Conservation (phyloP, 2,329 filamentous ascomycete species). For the Curvularia lunata region DNA sequence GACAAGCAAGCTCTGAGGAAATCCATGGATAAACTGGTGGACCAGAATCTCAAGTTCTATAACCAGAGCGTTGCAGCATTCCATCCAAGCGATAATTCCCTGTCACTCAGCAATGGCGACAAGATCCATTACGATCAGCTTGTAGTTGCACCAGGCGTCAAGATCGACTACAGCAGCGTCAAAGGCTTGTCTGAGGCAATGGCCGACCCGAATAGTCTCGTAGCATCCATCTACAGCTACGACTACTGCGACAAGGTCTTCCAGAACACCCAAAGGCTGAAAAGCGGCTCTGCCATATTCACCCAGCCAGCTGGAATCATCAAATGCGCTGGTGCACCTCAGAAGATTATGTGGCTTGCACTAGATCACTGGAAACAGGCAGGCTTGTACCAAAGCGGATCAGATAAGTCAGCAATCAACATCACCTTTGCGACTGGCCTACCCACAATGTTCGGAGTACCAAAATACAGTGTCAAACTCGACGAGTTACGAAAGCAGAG, state of each 20-base stretch:
- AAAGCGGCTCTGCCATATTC: constrained; percentile 47
- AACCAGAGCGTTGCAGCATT: constrained; percentile 59
- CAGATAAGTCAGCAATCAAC: constrained; percentile 41
- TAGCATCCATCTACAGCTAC: constrained; percentile 50
- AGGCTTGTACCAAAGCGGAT: constrained; percentile 38
- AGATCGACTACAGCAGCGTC: constrained; percentile 39
- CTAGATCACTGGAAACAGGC: constrained; percentile 47
- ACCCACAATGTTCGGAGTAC: constrained; percentile 50
- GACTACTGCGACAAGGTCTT: constrained; percentile 49
- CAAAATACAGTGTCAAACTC: constrained; percentile 44
- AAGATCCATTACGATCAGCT: constrained; percentile 68
- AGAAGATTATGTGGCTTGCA: constrained; percentile 53
- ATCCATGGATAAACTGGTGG: constrained; percentile 59
- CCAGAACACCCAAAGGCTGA: constrained; percentile 39
- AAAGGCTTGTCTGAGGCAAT: constrained; percentile 47
- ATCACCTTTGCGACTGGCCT: constrained; percentile 50
- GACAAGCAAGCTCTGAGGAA: constrained; percentile 63
- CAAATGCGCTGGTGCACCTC: constrained; percentile 51
- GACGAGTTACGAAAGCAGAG: constrained; percentile 46
- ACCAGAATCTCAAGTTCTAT: constrained; percentile 68
- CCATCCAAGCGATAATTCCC: constrained; percentile 61
- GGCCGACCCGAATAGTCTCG: constrained; percentile 38
- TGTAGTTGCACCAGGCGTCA: constrained; percentile 62
- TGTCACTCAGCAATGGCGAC: constrained; percentile 63
- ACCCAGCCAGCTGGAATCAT: constrained; percentile 49